A percentile compares a stretch with the other conserved stretches of the same genome.
Evolutionary conservation across 495 filamentous ascomycete genomes (phyloP).

Genomic region (Lindgomyces ingoldianus): DNA sequence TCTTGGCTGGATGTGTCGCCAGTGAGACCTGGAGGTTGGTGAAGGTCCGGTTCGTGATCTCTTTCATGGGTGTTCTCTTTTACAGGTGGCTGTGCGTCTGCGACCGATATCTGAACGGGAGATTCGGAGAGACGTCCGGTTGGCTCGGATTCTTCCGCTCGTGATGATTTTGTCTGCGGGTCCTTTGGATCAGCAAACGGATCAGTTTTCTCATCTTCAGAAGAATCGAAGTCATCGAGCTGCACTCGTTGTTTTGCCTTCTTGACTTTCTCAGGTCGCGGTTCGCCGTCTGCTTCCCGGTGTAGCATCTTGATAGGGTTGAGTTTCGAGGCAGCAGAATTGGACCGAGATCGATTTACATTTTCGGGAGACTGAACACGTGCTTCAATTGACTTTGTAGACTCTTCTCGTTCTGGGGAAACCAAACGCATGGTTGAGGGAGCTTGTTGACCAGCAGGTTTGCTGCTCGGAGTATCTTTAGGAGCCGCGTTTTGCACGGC

Average conservation of each 20-base stretch:
- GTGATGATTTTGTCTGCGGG: constrained; percentile 33
- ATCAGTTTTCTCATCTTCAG: constrained; percentile 44
- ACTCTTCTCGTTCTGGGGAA: constrained; percentile 51
- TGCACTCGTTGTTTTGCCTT: constrained; percentile 52
- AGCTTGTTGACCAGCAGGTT: constrained; percentile 15
- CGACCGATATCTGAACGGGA: constrained; percentile 67
- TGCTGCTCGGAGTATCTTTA: constrained; percentile 14
- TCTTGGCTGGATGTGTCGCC: constrained; percentile 37
- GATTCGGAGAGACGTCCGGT: constrained; percentile 69
- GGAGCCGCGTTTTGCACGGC: constrained; percentile 9
- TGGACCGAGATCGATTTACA: constrained; percentile 37
- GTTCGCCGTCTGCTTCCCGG: constrained; percentile 17
- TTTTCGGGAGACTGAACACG: constrained; percentile 29
- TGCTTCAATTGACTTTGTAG: not conserved
- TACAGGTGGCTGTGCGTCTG: constrained; percentile 32
- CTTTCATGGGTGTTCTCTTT: constrained; percentile 19
- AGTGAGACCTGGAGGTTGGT: constrained; percentile 35
- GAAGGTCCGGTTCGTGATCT: constrained; percentile 32
- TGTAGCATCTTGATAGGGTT: constrained; percentile 41
- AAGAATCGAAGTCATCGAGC: constrained; percentile 53
- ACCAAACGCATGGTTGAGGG: constrained; percentile 62
- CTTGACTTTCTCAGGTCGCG: constrained; percentile 46
- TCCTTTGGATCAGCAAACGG: constrained; percentile 43
- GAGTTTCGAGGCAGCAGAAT: constrained; percentile 36
- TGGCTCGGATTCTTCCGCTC: constrained; percentile 25